Evolutionary conservation across 2,329 filamentous ascomycete species (phyloP), one percentile per base, ranked within the genome.

Genomic region (Botrytis medusae): DNA sequence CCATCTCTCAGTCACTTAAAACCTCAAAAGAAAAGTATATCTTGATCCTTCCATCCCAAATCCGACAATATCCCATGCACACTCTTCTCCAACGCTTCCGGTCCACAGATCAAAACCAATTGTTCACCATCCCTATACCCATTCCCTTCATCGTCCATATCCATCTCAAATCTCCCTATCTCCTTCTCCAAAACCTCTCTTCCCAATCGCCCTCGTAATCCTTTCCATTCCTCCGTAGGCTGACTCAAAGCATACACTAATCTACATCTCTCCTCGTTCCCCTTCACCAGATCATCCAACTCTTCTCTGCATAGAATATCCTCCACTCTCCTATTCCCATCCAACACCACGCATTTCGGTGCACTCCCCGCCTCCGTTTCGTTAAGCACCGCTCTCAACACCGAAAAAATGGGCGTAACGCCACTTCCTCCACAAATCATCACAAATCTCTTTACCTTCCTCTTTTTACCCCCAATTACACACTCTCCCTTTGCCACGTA

Each of bases 371-470:
- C 77, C 75, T 95, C 89, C 63, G 10, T n/a, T 18, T 62, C 68
- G 4, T 87, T 85, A 81, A 94, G 87, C 0, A 97, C 88, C 0
- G 93, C 91, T 10, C 93, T 86, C 70, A 97, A 84, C 4, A 97
- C 92, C 79, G 96, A 93, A 80, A 91, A 96, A 76, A 97, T 93
- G 0, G 95, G 95, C n/a, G 95, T 97, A 79, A 98, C 92, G 0
- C 95, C 95, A n/a, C 89, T 93, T 9, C 95, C 95, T 22, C 88
- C 95, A 78, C 93, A 96, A 46, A 97, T 90, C 94, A 97, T 97
- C 80, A 92, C 85, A 81, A 97, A 93, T 20, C 87, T 87, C 70
- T 86, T 87, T 1, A 97, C 87, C 0, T 78, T 82, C 16, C 90
- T 84, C 73, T 85, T 81, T 32, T 84, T 85, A 0, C 87, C 87